A percentile compares a stretch with the other conserved stretches of the same genome.
Conservation (phyloP, 768 basidiomycete genomes). For the Hericium alpestre region DNA sequence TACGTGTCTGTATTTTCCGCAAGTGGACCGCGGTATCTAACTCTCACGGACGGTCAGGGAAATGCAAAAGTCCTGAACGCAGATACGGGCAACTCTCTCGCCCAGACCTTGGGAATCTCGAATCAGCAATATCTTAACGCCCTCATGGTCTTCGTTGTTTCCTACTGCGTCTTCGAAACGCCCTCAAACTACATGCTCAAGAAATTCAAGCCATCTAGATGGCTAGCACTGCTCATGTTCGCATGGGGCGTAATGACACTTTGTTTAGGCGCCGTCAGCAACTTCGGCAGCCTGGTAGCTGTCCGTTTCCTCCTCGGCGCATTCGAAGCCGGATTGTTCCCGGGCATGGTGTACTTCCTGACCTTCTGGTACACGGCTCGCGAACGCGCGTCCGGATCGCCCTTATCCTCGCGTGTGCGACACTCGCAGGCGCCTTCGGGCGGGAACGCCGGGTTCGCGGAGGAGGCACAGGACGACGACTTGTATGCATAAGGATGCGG, state of each 20-base stretch:
- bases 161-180: slow-evolving; percentile 31
- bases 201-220: slow-evolving; percentile 24
- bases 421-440: slow-evolving; percentile 20
- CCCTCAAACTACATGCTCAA: too few species aligned
- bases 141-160: slow-evolving; percentile 28
- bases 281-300: slow-evolving; percentile 27
- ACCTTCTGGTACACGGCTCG: slow-evolving; percentile 36
- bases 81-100: slow-evolving; percentile 21
- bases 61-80: slow-evolving; percentile 26
- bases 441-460: slow-evolving; percentile 70
- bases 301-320: slow-evolving; percentile 34
- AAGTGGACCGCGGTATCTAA: too few species aligned
- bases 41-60: slow-evolving; percentile 11
- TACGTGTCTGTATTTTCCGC: too few species aligned
- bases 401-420: slow-evolving; percentile 21
- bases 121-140: slow-evolving; percentile 25
- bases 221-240: slow-evolving; percentile 31
- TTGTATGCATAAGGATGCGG: slow-evolving; percentile 55
- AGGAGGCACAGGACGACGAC: slow-evolving; percentile 84
- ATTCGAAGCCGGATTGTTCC: slow-evolving; percentile 33
- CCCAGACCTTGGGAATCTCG: slow-evolving; percentile 19
- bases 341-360: slow-evolving; percentile 30
- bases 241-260: slow-evolving; percentile 29
- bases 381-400: slow-evolving; percentile 20
- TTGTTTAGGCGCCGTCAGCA: slow-evolving; percentile 26